Evolutionary conservation across 2,329 filamentous ascomycete species (phyloP).

Genomic region (Fusarium sulawesiense): DNA sequence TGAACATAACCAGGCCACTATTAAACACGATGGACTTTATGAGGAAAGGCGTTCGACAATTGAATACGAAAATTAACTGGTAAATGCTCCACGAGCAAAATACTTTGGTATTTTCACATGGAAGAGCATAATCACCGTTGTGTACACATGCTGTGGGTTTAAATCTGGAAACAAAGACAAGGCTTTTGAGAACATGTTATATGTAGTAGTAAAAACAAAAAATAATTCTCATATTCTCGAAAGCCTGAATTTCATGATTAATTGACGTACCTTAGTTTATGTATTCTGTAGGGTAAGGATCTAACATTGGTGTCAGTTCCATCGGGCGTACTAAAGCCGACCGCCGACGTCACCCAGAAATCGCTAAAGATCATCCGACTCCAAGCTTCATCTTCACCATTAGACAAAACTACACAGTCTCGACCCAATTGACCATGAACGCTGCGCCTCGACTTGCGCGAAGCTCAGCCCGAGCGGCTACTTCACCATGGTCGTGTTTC

Average conservation of each 20-base stretch:
- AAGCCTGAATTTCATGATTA: constrained; percentile 1
- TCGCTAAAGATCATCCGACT: constrained; percentile 44
- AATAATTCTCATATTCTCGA: background rate
- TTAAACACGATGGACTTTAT: background rate
- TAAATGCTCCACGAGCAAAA: background rate
- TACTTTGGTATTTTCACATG: background rate
- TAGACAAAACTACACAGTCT: constrained; percentile 11
- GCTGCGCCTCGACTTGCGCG: constrained; percentile 52
- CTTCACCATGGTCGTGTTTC: constrained; percentile 53
- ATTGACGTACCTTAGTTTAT: background rate
- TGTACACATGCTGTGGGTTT: background rate
- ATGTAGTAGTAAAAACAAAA: background rate
- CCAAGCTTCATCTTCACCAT: constrained; percentile 28
- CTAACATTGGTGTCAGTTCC: too few relatives aligned
- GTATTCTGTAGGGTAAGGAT: constrained; percentile 2
- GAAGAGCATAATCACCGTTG: background rate
- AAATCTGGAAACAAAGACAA: background rate
- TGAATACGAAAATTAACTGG: background rate
- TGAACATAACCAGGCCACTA: background rate
- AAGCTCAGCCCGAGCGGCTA: constrained; percentile 43
- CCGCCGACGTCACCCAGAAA: constrained; percentile 44
- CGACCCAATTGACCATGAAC: constrained; percentile 54
- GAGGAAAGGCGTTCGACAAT: background rate
- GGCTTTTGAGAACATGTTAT: background rate
- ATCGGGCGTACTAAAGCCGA: constrained; percentile 40